phyloP scores from a whole-genome alignment of 192 early-diverging fungal genomes.

The Oehlia diaphana region DNA sequence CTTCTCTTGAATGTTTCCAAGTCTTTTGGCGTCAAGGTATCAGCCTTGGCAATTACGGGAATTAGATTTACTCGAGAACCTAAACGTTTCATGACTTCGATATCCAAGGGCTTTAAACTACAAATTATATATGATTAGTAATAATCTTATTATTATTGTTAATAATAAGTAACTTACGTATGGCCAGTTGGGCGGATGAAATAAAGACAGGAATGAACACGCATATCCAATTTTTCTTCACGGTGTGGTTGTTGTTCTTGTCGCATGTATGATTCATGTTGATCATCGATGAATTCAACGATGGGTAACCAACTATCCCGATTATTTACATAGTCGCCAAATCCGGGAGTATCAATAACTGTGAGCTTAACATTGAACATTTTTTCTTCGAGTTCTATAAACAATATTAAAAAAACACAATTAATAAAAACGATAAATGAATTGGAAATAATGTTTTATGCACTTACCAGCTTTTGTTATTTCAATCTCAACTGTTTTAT shows the following conservation, averaged over 20 bases:
- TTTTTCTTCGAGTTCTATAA: conserved; percentile 91
- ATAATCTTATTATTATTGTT: not conserved
- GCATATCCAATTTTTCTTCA: conserved; percentile 87
- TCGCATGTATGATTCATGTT: conserved; percentile 93
- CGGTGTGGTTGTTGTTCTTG: conserved; percentile 87
- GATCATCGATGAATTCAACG: conserved; percentile 97
- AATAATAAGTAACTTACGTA: conserved; percentile 53
- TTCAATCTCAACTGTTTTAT: conserved; percentile 97
- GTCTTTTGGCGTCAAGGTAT: conserved; percentile 92
- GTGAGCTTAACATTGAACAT: conserved; percentile 96
- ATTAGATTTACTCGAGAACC: conserved; percentile 96
- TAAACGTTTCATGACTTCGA: conserved; percentile 97
- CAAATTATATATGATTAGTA: not conserved
- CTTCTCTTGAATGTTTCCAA: conserved; percentile 94
- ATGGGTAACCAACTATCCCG: conserved; percentile 98
- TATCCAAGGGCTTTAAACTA: conserved; percentile 87
- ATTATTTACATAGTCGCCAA: conserved; percentile 91
- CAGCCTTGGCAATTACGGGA: conserved; percentile 97
- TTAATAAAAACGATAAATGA: not conserved
- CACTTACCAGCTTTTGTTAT: conserved; percentile 90
- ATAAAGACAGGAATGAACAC: conserved; percentile 98
- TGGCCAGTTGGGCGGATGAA: conserved; percentile 98
- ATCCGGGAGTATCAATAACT: conserved; percentile 90
- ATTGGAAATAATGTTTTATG: not conserved
- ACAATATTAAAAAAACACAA: not conserved